Evolutionary conservation across 257 asterid species (phyloP).

Genomic region (Osmanthus fragrans): DNA sequence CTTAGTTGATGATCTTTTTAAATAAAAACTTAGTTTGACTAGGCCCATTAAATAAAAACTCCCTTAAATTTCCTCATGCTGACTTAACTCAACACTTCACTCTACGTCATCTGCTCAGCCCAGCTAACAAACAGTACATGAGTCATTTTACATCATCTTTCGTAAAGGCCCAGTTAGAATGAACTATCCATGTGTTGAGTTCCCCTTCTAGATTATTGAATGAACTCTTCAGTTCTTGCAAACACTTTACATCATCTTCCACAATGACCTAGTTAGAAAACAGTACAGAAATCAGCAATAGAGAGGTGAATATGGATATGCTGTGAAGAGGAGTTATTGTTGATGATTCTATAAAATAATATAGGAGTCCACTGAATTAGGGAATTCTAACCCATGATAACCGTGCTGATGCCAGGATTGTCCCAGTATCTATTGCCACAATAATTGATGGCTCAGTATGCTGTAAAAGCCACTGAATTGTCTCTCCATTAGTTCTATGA

Average conservation of each 20-base stretch:
- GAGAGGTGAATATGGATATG: constrained; percentile 18
- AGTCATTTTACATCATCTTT: too few relatives aligned
- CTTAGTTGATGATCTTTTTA: too few relatives aligned
- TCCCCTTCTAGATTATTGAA: constrained; percentile 37
- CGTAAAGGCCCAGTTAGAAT: too few relatives aligned
- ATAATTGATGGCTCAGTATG: constrained; percentile 71
- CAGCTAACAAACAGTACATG: too few relatives aligned
- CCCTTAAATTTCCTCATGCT: too few relatives aligned
- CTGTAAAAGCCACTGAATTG: constrained; percentile 71
- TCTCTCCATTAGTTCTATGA: constrained; percentile 70
- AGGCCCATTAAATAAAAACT: too few relatives aligned
- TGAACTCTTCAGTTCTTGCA: constrained; percentile 55
- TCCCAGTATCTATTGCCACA: constrained; percentile 69
- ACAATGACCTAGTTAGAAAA: constrained; percentile 20
- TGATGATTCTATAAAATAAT: not conserved
- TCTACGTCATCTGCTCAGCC: too few relatives aligned
- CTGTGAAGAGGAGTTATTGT: constrained; percentile 22
- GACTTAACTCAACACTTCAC: too few relatives aligned
- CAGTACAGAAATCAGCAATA: constrained; percentile 31
- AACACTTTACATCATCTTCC: constrained; percentile 71
- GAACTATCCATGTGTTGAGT: too few relatives aligned
- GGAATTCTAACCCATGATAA: constrained; percentile 24
- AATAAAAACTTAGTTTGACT: too few relatives aligned
- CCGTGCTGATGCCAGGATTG: constrained; percentile 63
- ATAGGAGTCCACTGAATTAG: constrained; percentile 20